Conservation (phyloP, 352 stramenopile genomes). For the Globisporangium acanthophoron region DNA sequence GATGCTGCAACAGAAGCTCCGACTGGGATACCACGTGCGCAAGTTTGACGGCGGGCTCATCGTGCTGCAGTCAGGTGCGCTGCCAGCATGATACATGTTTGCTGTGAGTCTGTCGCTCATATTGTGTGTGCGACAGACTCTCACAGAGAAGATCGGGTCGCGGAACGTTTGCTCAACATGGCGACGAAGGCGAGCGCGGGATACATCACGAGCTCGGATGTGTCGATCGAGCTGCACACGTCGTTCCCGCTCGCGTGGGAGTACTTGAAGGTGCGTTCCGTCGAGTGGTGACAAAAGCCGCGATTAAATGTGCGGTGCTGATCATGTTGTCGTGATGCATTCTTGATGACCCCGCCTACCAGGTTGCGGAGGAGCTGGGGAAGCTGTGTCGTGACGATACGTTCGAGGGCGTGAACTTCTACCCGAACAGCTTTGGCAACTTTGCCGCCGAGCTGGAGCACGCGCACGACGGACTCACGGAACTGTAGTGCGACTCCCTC, state of each 20-base stretch:
- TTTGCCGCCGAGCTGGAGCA: slow-evolving; percentile 21
- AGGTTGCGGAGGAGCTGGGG: slow-evolving; percentile 91
- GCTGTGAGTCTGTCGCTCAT: not conserved
- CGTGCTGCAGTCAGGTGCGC: slow-evolving; percentile 85
- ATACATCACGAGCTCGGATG: slow-evolving; percentile 88
- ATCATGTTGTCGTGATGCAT: not conserved
- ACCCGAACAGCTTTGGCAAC: slow-evolving; percentile 87
- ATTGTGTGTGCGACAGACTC: slow-evolving; percentile 31
- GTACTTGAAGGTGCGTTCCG: slow-evolving; percentile 83
- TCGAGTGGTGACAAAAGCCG: too few relatives aligned
- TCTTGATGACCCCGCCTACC: not conserved
- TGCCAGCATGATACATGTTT: not conserved
- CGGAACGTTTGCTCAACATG: slow-evolving; percentile 66
- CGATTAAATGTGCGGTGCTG: not conserved
- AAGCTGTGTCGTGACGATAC: slow-evolving; percentile 95
- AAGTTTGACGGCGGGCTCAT: slow-evolving; percentile 92
- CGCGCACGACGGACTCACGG: slow-evolving; percentile 1
- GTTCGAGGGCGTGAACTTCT: slow-evolving; percentile 94
- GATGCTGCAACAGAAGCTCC: slow-evolving; percentile 73
- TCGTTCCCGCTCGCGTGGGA: slow-evolving; percentile 94
- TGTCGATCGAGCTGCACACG: slow-evolving; percentile 89
- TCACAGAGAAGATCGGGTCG: slow-evolving; percentile 82
- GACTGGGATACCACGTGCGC: slow-evolving; percentile 90
- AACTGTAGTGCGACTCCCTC: slow-evolving; percentile 4
- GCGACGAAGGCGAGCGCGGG: slow-evolving; percentile 62